phyloP scores from a whole-genome alignment of 2,329 filamentous ascomycete species.

The Xylogone sp. region DNA sequence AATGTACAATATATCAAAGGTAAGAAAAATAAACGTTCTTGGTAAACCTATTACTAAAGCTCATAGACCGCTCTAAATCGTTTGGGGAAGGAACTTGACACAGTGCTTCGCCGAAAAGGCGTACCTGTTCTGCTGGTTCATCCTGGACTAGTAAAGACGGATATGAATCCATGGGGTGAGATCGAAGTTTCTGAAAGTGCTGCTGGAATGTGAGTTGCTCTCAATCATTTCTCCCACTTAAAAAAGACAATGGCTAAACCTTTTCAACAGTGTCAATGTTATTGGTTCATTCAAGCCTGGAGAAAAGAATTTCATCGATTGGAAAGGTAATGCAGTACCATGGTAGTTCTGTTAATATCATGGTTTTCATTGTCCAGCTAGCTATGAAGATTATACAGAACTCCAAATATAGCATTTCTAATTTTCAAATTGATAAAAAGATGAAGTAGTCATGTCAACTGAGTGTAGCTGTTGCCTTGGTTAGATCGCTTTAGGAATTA shows the following conservation, averaged over 20 bases:
- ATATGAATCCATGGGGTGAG: conserved; percentile 3
- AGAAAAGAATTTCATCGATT: not conserved
- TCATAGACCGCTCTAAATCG: conserved; percentile 4
- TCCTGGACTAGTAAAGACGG: conserved; percentile 7
- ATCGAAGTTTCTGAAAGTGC: not conserved
- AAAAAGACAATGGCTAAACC: not conserved
- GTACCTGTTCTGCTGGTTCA: conserved; percentile 5
- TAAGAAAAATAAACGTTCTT: not conserved
- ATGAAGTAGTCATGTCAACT: too few species aligned
- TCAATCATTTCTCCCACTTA: not conserved
- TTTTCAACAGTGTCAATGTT: not conserved
- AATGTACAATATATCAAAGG: conserved; percentile 4
- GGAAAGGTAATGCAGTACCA: not conserved
- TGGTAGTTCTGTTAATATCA: too few species aligned
- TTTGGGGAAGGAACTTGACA: conserved; percentile 6
- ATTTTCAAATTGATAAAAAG: too few species aligned
- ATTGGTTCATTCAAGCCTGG: not conserved
- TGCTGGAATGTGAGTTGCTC: not conserved
- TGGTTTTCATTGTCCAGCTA: too few species aligned
- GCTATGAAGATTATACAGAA: too few species aligned
- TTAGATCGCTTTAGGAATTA: too few species aligned
- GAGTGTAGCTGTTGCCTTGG: too few species aligned
- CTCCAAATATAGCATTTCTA: too few species aligned
- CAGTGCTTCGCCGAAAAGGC: conserved; percentile 3
- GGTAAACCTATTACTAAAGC: not conserved